These are phyloP conservation scores for Xylaria digitata DNA, from an alignment of 2,329 filamentous ascomycete genomes.

Conservation along the genomic window DNA sequence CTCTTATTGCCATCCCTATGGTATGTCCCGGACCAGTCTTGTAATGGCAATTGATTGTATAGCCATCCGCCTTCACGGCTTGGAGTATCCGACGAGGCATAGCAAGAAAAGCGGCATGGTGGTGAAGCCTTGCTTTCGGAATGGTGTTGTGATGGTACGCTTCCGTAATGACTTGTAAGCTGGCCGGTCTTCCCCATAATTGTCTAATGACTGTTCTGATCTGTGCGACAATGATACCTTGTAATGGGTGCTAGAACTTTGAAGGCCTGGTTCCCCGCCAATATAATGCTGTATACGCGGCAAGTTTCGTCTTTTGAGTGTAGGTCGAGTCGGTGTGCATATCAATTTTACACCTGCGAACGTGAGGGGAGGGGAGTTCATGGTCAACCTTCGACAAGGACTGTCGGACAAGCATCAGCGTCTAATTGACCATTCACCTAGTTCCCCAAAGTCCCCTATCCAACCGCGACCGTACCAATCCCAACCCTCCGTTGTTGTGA, in stretches of 20 bases:
- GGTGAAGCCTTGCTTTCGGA: background rate
- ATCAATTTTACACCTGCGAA: constrained; percentile 31
- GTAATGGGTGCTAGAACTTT: constrained; percentile 14
- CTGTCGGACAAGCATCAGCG: constrained; percentile 24
- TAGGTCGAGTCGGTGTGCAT: constrained; percentile 31
- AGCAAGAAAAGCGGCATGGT: background rate
- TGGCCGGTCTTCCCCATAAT: background rate
- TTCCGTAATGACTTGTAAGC: background rate
- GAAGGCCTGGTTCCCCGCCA: constrained; percentile 5
- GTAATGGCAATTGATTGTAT: constrained; percentile 1
- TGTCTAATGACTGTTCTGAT: background rate
- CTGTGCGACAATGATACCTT: background rate
- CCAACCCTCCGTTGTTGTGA: constrained; percentile 23
- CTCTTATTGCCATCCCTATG: background rate
- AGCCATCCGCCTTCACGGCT: background rate
- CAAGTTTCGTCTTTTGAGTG: constrained; percentile 7
- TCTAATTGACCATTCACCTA: constrained; percentile 33
- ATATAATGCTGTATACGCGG: constrained; percentile 6
- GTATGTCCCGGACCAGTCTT: constrained; percentile 3
- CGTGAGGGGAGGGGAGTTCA: constrained; percentile 13
- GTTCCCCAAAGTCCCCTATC: constrained; percentile 7
- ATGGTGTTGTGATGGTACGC: background rate
- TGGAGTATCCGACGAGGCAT: background rate
- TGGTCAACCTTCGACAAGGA: background rate
- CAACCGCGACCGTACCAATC: constrained; percentile 14